phyloP scores from a whole-genome alignment of 345 rosid species.

The Acer saccharum region DNA sequence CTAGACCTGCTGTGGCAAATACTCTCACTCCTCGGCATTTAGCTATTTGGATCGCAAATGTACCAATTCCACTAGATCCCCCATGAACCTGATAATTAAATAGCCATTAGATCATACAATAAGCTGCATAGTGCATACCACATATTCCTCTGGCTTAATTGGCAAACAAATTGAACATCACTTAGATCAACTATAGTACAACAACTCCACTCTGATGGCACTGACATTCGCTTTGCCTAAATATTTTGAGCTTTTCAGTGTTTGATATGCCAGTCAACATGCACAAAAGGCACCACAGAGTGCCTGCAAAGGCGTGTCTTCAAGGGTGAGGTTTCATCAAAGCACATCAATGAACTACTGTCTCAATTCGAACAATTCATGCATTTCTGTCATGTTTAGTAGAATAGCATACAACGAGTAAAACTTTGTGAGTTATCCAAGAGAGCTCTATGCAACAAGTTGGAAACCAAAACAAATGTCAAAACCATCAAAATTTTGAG shows the following conservation, averaged over 20 bases:
- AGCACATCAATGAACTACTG: no score
- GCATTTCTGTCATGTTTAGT: background rate
- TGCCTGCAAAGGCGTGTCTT: no score
- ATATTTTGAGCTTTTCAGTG: background rate
- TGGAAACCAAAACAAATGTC: background rate
- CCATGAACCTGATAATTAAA: slow-evolving; percentile 71
- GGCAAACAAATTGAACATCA: background rate
- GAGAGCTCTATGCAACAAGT: background rate
- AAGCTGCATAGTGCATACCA: background rate
- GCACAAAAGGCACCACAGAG: background rate
- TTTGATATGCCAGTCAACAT: background rate
- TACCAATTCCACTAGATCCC: slow-evolving; percentile 94
- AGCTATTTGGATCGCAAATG: slow-evolving; percentile 88
- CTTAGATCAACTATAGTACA: background rate
- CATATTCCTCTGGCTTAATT: background rate
- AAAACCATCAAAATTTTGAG: background rate
- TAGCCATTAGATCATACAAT: slow-evolving; percentile 10
- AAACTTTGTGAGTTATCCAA: background rate
- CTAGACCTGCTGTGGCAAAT: slow-evolving; percentile 83
- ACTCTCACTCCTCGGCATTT: slow-evolving; percentile 66
- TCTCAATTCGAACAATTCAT: background rate
- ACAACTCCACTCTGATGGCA: background rate
- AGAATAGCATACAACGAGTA: background rate
- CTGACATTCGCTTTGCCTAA: background rate
- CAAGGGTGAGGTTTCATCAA: background rate